These are phyloP conservation scores for Pestalotiopsis sp. DNA, from an alignment of 2,329 filamentous ascomycete species.

Conservation along the genomic window DNA sequence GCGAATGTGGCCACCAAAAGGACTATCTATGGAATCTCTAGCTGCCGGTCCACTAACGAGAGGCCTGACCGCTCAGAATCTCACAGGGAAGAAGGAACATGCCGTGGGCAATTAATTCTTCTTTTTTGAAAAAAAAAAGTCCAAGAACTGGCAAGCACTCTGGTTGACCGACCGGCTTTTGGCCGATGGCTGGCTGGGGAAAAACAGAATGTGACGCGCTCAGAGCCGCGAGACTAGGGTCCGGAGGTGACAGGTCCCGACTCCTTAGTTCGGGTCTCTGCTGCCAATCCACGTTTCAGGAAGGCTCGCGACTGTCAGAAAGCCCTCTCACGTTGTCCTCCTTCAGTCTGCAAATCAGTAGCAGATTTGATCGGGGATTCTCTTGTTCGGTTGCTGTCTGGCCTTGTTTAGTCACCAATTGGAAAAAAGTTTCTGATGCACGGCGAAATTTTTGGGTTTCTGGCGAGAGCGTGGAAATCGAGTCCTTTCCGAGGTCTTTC, in stretches of 20 bases:
- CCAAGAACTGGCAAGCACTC: conserved; percentile 8
- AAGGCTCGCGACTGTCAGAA: conserved; percentile 16
- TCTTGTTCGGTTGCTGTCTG: too few species aligned
- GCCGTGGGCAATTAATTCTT: too few species aligned
- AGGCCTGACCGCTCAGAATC: too few species aligned
- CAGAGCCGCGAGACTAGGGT: conserved; percentile 21
- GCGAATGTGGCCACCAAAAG: too few species aligned
- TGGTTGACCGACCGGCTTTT: not conserved
- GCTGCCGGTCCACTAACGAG: too few species aligned
- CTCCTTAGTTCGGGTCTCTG: conserved; percentile 20
- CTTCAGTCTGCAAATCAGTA: conserved; percentile 6
- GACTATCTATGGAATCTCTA: too few species aligned
- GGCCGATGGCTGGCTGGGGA: conserved; percentile 3
- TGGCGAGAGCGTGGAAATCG: too few species aligned
- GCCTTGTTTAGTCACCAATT: too few species aligned
- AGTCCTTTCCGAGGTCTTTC: not conserved
- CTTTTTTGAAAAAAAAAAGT: too few species aligned
- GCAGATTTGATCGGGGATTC: not conserved
- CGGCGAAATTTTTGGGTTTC: too few species aligned
- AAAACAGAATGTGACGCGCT: conserved; percentile 22
- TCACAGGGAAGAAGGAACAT: too few species aligned
- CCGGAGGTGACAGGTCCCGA: conserved; percentile 28
- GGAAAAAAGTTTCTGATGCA: too few species aligned
- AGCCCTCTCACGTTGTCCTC: not conserved
- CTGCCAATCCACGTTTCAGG: conserved; percentile 28